These are phyloP conservation scores for Pulveroboletus sp. DNA, from an alignment of 768 basidiomycete species.

Conservation along the genomic window DNA sequence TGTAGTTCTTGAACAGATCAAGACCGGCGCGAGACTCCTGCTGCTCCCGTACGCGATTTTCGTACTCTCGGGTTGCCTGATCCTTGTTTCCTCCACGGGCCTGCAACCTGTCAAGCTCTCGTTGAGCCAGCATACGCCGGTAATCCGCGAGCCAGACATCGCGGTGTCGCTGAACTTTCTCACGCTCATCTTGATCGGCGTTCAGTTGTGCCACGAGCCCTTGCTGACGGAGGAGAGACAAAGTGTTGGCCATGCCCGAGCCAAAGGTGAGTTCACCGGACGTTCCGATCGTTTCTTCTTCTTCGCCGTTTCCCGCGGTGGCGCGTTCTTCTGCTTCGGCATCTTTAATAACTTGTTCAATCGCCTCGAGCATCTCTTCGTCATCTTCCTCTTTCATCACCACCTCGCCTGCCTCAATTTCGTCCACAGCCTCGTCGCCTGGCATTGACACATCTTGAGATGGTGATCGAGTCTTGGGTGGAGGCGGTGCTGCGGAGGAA, in stretches of 20 bases:
- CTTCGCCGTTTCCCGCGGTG: constrained; percentile 31
- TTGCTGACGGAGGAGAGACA: constrained; percentile 87
- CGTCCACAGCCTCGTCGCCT: constrained; percentile 64
- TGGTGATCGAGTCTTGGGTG: constrained; percentile 36
- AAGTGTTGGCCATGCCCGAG: constrained; percentile 83
- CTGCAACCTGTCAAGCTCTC: constrained; percentile 77
- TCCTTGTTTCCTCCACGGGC: constrained; percentile 82
- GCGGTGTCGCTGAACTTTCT: constrained; percentile 76
- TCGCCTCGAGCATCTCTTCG: constrained; percentile 74
- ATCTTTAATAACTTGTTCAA: constrained; percentile 66
- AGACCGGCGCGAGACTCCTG: constrained; percentile 81
- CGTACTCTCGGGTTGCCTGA: constrained; percentile 91
- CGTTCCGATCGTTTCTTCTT: constrained; percentile 49
- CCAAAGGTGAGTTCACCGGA: constrained; percentile 77
- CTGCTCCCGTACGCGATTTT: constrained; percentile 89
- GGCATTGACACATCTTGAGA: constrained; percentile 57
- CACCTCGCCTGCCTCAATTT: constrained; percentile 81
- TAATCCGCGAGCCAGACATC: constrained; percentile 92
- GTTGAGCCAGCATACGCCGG: constrained; percentile 67
- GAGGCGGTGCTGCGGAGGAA: constrained; percentile 22
- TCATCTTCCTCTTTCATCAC: constrained; percentile 78
- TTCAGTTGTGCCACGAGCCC: constrained; percentile 73
- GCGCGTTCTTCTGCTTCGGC: constrained; percentile 54
- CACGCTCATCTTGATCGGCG: constrained; percentile 69
- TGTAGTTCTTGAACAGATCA: constrained; percentile 89